phyloP scores from a whole-genome alignment of 495 filamentous ascomycete species.

The Symbiotaphrina buchneri region DNA sequence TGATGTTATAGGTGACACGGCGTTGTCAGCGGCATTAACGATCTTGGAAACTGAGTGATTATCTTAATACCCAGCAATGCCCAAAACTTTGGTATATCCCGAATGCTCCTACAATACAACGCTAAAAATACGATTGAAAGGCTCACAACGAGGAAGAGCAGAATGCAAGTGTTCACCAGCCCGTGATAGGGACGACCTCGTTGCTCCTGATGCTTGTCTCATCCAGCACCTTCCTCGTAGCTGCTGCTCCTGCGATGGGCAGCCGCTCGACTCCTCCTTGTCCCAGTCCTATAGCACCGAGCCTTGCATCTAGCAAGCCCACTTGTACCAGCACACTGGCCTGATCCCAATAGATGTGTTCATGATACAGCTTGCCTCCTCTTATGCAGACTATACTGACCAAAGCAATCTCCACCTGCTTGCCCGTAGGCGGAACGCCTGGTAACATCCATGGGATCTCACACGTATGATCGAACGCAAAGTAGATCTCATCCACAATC shows the following conservation, averaged over 20 bases:
- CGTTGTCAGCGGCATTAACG: too few species aligned
- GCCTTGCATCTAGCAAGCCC: conserved; percentile 45
- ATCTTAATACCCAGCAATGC: too few species aligned
- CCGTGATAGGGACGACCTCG: too few species aligned
- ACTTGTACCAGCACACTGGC: conserved; percentile 57
- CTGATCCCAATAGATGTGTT: conserved; percentile 82
- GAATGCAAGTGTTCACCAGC: too few species aligned
- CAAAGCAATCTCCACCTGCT: conserved; percentile 43
- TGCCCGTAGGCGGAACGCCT: conserved; percentile 47
- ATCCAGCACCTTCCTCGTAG: background rate
- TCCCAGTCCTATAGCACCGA: too few species aligned
- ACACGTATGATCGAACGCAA: conserved; percentile 45
- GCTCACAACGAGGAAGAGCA: too few species aligned
- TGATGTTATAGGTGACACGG: too few species aligned
- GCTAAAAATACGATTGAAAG: too few species aligned
- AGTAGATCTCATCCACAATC: conserved; percentile 34
- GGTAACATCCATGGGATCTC: conserved; percentile 67
- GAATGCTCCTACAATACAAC: too few species aligned
- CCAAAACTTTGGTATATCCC: too few species aligned
- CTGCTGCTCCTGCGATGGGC: background rate
- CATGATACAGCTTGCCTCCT: conserved; percentile 51
- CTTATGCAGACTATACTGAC: conserved; percentile 56
- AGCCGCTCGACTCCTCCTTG: background rate
- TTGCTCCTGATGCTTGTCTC: background rate
- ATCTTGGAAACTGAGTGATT: too few species aligned